Evolutionary conservation across 2,329 filamentous ascomycete genomes (phyloP).

Genomic region (Juglanconis sp.): DNA sequence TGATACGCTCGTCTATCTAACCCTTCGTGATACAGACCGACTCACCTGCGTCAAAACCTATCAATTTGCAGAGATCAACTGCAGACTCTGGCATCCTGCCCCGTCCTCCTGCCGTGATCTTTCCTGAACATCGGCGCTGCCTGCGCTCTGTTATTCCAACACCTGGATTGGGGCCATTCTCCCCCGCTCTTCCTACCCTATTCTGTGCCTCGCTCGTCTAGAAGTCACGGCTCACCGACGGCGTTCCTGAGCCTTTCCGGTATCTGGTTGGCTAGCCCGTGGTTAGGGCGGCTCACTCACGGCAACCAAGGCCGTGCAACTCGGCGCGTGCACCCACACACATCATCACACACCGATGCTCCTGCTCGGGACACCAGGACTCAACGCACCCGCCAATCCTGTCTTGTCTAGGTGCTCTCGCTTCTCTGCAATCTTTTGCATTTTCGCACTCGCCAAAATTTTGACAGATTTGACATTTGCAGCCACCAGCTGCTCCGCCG

Average conservation of each 20-base stretch:
- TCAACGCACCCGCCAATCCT: conserved; percentile 5
- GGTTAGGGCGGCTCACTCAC: background rate
- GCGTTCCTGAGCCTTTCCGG: background rate
- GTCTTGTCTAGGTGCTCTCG: background rate
- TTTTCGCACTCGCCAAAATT: conserved; percentile 6
- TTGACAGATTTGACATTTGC: conserved; percentile 19
- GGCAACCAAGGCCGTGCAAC: conserved; percentile 9
- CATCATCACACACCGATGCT: conserved; percentile 9
- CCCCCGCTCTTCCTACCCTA: background rate
- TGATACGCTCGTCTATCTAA: conserved; percentile 20
- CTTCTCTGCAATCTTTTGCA: background rate
- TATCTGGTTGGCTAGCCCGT: background rate
- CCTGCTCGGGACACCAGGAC: conserved; percentile 2
- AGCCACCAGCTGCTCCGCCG: conserved; percentile 13
- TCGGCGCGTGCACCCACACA: conserved; percentile 12
- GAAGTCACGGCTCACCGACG: background rate
- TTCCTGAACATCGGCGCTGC: background rate
- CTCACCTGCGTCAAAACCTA: conserved; percentile 17
- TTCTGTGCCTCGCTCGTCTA: background rate
- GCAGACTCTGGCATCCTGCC: conserved; percentile 11
- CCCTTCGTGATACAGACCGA: conserved; percentile 16
- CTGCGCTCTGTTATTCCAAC: background rate
- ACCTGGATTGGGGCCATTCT: too few species aligned
- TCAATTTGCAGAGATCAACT: conserved; percentile 14
- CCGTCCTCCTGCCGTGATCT: conserved; percentile 2